A percentile compares a stretch with the other conserved stretches of the same genome.
Evolutionary conservation across 371 early-diverging fungal genomes (phyloP).

Genomic region (Vairimorpha necatrix): DNA sequence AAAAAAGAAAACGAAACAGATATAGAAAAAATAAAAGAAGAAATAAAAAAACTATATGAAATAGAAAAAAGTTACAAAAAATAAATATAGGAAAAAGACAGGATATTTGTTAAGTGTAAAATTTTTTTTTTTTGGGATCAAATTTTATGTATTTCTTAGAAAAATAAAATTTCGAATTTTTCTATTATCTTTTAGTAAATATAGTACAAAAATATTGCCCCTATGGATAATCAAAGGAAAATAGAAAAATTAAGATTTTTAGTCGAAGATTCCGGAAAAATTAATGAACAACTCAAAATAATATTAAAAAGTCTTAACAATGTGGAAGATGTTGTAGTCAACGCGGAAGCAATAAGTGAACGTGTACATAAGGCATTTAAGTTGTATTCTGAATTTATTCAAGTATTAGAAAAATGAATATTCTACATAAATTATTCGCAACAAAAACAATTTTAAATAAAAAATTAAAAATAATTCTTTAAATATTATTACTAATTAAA

Average conservation of each 20-base stretch:
- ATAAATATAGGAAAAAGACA: neutral
- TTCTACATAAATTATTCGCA: no score
- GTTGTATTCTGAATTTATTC: neutral
- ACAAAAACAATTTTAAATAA: no score
- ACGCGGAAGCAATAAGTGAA: conserved; percentile 1
- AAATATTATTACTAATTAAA: no score
- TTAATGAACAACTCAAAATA: neutral
- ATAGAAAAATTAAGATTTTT: neutral
- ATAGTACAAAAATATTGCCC: neutral
- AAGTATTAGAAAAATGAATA: neutral
- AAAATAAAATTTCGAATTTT: no score
- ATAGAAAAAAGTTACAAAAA: conserved; percentile 1
- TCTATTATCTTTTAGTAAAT: no score
- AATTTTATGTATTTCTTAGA: no score
- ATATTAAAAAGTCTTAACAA: neutral
- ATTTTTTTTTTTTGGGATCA: no score
- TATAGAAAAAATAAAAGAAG: neutral
- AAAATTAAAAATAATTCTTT: no score
- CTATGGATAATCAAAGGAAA: neutral
- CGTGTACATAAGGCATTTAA: neutral
- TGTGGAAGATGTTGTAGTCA: neutral
- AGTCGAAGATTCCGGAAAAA: neutral
- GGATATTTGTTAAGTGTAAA: no score
- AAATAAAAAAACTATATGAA: neutral
- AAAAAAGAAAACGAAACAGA: neutral